Base-by-base conservation (phyloP, 495 filamentous ascomycete species). In the Barbatosphaeria neglecta region DNA sequence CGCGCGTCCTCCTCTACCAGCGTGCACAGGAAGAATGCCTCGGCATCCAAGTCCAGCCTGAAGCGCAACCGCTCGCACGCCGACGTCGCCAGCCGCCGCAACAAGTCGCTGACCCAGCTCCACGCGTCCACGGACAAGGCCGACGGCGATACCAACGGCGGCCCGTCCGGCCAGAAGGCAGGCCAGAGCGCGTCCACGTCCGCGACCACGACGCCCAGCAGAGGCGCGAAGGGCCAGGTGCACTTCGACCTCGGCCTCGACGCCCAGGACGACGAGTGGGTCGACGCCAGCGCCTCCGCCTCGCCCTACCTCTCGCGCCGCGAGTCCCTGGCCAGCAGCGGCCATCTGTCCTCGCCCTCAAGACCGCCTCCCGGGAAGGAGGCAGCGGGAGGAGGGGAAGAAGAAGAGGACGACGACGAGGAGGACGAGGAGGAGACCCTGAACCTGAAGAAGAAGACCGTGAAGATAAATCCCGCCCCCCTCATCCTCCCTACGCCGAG, bases 201-300 rank as follows among this genome's bases (percentile, higher is more conserved):
- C n/a, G n/a, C n/a, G n/a, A n/a, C n/a, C n/a, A n/a, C n/a, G n/a
- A n/a, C n/a, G n/a, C n/a, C n/a, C n/a, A n/a, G n/a, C 49, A 61
- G 54, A 41, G 33, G 41, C 0, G 44, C 31, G 37, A 62, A 62
- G 44, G 57, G 58, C 41, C 65, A 64, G 50, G 72, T 75, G 16
- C 72, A 75, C 53, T 75, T 75, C 50, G 72, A 73, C 44, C 59
- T 72, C 8, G 73, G 73, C 35, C 65, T 65, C 55, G 72, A 73
- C 43, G 66, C 44, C 16, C 56, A 60, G 41, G 61, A 71, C 33
- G 68, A 68, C 62, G 70, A 73, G 62, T 77, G 74, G 74, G 70
- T 75, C 24, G 75, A 77, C 56, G 74, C 73, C 33, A 75, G 71
- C 61, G 58, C 60, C 35, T 75, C 74, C 47, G 71, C 68, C 24